Percentiles rank a stretch among this genome's conserved stretches.
These are phyloP conservation scores for Ceratocystiopsis minuta DNA, from an alignment of 2,329 filamentous ascomycete species.

Conservation along the genomic window DNA sequence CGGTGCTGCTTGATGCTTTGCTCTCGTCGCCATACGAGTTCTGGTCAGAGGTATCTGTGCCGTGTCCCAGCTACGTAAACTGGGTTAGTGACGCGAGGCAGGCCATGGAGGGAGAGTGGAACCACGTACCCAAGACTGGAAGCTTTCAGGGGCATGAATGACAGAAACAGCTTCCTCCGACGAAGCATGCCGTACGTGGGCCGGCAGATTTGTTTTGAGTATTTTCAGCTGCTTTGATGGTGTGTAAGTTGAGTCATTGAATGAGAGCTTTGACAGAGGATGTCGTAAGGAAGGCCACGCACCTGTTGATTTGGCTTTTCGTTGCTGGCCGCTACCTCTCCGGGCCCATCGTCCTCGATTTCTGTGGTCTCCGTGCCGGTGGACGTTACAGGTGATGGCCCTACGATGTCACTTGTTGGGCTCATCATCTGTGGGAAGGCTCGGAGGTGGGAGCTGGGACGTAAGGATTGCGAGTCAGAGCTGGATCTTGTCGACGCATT, in stretches of 20 bases:
- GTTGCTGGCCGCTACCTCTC: not conserved
- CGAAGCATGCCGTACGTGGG: constrained; percentile 36
- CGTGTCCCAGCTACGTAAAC: too few species aligned
- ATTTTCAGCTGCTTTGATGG: constrained; percentile 25
- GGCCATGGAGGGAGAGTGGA: constrained; percentile 9
- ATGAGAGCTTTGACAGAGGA: not conserved
- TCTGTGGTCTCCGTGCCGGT: constrained; percentile 71
- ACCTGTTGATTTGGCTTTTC: not conserved
- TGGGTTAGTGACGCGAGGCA: too few species aligned
- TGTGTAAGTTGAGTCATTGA: not conserved
- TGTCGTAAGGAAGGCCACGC: too few species aligned
- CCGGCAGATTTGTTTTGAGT: constrained; percentile 38
- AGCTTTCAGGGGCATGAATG: constrained; percentile 76
- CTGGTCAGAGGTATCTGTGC: too few species aligned
- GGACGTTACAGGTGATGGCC: constrained; percentile 70
- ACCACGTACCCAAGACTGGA: constrained; percentile 53
- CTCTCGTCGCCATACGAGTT: too few species aligned
- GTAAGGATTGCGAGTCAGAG: constrained; percentile 30
- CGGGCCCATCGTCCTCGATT: constrained; percentile 54
- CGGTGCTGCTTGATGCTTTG: too few species aligned
- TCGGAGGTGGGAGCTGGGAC: constrained; percentile 30
- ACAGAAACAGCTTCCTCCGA: constrained; percentile 75
- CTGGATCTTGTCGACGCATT: constrained; percentile 11
- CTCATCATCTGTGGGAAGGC: constrained; percentile 36
- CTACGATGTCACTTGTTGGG: constrained; percentile 51